Conservation (phyloP, 2,329 filamentous ascomycete species). For the Fusarium fracticaudum region DNA sequence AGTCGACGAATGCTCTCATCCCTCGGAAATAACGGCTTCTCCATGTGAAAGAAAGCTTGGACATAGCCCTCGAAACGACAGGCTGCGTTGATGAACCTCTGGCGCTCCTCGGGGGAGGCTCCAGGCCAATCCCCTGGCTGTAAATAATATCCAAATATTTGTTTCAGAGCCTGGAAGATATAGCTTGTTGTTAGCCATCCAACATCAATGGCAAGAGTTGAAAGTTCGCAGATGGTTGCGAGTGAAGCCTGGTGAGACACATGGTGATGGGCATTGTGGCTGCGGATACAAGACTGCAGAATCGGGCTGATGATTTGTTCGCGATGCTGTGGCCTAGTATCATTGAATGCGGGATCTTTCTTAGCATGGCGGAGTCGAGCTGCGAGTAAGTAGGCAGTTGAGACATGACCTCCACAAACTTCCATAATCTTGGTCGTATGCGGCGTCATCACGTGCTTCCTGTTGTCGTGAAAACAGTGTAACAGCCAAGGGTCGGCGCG, state of each 20-base stretch:
- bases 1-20: neutral
- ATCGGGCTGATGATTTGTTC: neutral
- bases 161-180: neutral
- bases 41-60: neutral
- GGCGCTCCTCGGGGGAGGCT: neutral
- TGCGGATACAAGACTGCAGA: rapidly evolving
- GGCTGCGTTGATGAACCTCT: neutral
- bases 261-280: rapidly evolving
- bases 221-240: neutral
- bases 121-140: no score
- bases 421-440: neutral
- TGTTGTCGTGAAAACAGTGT: neutral
- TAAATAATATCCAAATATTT: no score
- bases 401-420: neutral
- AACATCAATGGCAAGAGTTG: neutral
- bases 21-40: neutral
- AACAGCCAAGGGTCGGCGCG: neutral
- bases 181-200: neutral
- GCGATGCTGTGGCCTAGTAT: neutral
- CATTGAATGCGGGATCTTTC: neutral
- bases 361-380: neutral
- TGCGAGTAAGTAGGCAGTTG: neutral
- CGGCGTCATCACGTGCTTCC: neutral
- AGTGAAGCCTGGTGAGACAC: neutral
- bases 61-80: neutral